Conservation (phyloP, 148 eudicot species). For the Persicaria maculosa region DNA sequence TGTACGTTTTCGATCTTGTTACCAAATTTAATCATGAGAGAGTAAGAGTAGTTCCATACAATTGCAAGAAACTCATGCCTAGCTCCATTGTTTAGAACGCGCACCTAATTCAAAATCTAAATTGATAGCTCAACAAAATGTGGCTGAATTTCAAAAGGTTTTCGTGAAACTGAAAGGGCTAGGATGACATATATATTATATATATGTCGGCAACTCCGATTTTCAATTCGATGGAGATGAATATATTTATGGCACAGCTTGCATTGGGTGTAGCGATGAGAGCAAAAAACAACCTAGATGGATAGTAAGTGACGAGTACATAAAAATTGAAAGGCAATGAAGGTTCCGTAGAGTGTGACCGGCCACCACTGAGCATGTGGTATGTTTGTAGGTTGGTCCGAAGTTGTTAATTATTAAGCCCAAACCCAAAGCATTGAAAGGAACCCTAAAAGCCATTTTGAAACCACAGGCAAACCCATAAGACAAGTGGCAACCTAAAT, state of each 20-base stretch:
- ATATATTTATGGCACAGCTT: neutral
- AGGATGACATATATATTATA: too few species aligned
- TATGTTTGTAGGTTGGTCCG: neutral
- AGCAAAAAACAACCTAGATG: neutral
- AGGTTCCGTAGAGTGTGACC: neutral
- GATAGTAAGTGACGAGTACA: neutral
- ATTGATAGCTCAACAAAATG: too few species aligned
- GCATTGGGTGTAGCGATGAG: neutral
- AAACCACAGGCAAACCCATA: neutral
- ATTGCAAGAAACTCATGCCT: neutral
- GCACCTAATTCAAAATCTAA: neutral
- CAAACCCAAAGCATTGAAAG: neutral
- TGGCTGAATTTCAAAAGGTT: neutral
- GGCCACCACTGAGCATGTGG: slow-evolving; percentile 4
- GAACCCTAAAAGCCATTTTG: neutral
- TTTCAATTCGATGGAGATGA: neutral
- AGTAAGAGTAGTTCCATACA: neutral
- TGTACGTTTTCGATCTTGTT: neutral
- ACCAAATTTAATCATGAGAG: neutral
- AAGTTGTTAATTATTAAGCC: neutral
- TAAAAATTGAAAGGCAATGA: neutral
- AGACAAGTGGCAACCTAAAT: neutral
- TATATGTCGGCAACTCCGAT: neutral
- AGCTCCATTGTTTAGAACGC: neutral
- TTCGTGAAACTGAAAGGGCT: neutral